Percentiles rank a stretch among this genome's conserved stretches.
Conservation (phyloP, 495 filamentous ascomycete genomes). For the Aspergillus carlsbadensis region DNA sequence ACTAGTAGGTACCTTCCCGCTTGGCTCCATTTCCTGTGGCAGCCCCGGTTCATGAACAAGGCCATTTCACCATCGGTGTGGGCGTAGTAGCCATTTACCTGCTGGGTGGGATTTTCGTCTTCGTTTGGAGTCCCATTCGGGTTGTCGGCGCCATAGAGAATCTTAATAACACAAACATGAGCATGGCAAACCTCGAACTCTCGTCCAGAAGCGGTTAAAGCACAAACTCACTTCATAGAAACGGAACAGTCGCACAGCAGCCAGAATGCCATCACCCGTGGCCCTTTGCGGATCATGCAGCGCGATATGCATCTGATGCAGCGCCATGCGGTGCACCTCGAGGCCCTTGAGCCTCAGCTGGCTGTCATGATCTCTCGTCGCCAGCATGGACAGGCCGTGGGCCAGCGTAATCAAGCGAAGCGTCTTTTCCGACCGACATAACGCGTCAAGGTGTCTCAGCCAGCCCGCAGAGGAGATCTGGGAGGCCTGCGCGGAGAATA, state of each 20-base stretch:
- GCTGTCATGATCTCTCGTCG: not conserved
- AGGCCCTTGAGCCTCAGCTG: not conserved
- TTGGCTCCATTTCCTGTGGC: not conserved
- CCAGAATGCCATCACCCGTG: not conserved
- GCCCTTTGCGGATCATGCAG: not conserved
- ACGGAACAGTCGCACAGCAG: not conserved
- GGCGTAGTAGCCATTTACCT: not conserved
- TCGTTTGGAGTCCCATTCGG: not conserved
- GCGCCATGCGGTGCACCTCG: not conserved
- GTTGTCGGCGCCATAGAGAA: not conserved
- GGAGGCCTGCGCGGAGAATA: not conserved
- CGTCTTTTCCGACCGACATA: not conserved
- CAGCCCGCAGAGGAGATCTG: not conserved
- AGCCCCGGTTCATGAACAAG: not conserved
- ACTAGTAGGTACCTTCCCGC: not conserved
- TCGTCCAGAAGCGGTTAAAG: not conserved
- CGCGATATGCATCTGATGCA: not conserved
- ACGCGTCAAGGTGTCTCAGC: not conserved
- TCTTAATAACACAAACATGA: not conserved
- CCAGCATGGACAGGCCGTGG: constrained; percentile 1
- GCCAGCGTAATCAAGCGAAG: not conserved
- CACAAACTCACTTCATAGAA: not conserved
- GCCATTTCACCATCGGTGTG: not conserved
- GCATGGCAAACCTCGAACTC: not conserved
- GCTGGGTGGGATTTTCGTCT: not conserved